These are phyloP conservation scores for Capsella bursapastoris DNA, from an alignment of 345 rosid genomes.

Conservation along the genomic window DNA sequence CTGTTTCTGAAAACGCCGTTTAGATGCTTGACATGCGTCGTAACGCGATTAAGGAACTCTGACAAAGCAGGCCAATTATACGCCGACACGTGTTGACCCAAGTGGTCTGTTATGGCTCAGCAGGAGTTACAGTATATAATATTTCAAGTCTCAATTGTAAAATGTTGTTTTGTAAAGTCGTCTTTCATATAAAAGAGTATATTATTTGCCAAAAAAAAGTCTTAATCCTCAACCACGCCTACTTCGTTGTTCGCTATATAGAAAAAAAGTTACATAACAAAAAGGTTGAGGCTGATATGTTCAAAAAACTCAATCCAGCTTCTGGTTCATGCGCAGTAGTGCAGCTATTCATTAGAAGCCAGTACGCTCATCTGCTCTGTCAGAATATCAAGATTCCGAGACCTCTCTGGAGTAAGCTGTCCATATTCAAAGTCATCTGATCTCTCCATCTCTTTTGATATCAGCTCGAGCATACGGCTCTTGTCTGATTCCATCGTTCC, in stretches of 20 bases:
- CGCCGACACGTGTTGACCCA: background rate
- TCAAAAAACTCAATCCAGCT: slow-evolving; percentile 14
- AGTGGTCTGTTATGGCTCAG: background rate
- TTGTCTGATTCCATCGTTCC: slow-evolving; percentile 41
- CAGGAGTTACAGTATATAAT: background rate
- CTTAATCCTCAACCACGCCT: background rate
- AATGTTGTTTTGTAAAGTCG: background rate
- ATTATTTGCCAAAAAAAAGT: no score
- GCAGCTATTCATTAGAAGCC: slow-evolving; percentile 48
- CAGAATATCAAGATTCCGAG: slow-evolving; percentile 54
- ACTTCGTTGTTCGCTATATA: background rate
- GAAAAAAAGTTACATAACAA: background rate
- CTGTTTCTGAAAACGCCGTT: slow-evolving; percentile 33
- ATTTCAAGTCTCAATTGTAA: background rate
- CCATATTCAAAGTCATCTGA: slow-evolving; percentile 47
- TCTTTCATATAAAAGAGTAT: background rate
- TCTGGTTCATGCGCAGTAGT: background rate
- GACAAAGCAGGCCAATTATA: slow-evolving; percentile 26
- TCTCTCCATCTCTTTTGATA: slow-evolving; percentile 57
- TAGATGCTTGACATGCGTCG: slow-evolving; percentile 3
- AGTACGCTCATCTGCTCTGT: slow-evolving; percentile 61
- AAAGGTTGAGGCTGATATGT: slow-evolving; percentile 31
- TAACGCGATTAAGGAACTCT: slow-evolving; percentile 13
- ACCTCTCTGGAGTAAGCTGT: slow-evolving; percentile 50
- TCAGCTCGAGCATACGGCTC: slow-evolving; percentile 49